These are phyloP conservation scores for Populus trichocarpa DNA, from an alignment of 441 rosid species.

Conservation along the genomic window DNA sequence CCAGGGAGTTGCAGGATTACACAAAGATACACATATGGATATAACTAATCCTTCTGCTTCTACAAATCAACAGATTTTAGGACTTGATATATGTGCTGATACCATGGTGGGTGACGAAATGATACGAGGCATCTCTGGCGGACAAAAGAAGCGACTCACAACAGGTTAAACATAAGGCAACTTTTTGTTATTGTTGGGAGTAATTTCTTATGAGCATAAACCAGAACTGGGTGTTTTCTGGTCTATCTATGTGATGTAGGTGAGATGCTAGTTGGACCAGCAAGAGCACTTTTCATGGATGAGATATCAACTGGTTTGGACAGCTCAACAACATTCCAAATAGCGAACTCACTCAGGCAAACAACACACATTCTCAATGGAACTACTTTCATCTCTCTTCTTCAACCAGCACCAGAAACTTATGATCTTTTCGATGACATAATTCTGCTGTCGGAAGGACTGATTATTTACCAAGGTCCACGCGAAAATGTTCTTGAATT, in stretches of 20 bases:
- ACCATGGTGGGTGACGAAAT: slow-evolving; percentile 61
- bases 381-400: slow-evolving; percentile 65
- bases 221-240: neutral
- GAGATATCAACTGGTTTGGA: too few species aligned
- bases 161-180: slow-evolving; percentile 33
- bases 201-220: neutral
- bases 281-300: too few species aligned
- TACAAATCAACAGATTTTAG: slow-evolving; percentile 45
- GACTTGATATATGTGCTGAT: slow-evolving; percentile 62
- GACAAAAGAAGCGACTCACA: slow-evolving; percentile 67
- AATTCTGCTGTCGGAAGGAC: slow-evolving; percentile 60
- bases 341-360: slow-evolving; percentile 39
- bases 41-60: neutral
- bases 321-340: too few species aligned
- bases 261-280: too few species aligned
- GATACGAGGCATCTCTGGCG: slow-evolving; percentile 64
- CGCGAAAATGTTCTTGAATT: slow-evolving; percentile 57
- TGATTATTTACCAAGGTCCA: slow-evolving; percentile 62
- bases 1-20: neutral
- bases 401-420: slow-evolving; percentile 75
- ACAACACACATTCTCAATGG: slow-evolving; percentile 54
- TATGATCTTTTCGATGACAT: slow-evolving; percentile 67
- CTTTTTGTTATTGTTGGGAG: neutral
- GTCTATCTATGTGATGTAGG: neutral
- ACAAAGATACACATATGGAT: neutral